A percentile compares a stretch with the other conserved stretches of the same genome.
Evolutionary conservation across 75 land plant genomes (phyloP).

Genomic region (Sequoiadendron giganteum): DNA sequence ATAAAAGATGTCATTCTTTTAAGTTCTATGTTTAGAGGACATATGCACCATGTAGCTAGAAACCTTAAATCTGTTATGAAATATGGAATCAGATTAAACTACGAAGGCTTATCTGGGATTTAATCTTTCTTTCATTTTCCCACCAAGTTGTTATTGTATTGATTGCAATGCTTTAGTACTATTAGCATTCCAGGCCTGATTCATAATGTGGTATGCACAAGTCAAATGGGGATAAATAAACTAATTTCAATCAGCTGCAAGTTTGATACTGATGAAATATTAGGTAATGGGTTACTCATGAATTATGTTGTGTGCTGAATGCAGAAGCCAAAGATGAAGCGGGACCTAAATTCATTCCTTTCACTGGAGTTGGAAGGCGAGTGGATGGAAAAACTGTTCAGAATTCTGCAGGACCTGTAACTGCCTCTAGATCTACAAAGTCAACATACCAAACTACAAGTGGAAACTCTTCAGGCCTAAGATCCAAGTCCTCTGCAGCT

Average conservation of each 20-base stretch:
- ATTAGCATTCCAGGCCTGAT: neutral
- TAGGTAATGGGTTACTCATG: neutral
- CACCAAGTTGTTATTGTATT: neutral
- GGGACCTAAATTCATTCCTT: constrained; percentile 20
- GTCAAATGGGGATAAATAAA: neutral
- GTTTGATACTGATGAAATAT: neutral
- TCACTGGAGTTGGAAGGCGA: constrained; percentile 32
- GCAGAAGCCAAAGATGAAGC: constrained; percentile 14
- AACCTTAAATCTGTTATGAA: neutral
- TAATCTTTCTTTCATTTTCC: neutral
- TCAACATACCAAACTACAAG: neutral
- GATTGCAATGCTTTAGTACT: neutral
- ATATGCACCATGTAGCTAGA: neutral
- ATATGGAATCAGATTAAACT: neutral
- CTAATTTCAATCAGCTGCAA: neutral
- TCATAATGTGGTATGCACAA: neutral
- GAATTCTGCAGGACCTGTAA: constrained; percentile 7
- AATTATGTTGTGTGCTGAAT: neutral
- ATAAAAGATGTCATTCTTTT: too few relatives aligned
- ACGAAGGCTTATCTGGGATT: neutral
- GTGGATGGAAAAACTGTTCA: constrained; percentile 24
- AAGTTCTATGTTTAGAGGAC: neutral
- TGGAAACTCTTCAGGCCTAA: neutral
- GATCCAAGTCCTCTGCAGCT: neutral
- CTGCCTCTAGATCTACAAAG: neutral